phyloP scores from a whole-genome alignment of 2,329 filamentous ascomycete genomes.

The Sordariomycetes sp. region DNA sequence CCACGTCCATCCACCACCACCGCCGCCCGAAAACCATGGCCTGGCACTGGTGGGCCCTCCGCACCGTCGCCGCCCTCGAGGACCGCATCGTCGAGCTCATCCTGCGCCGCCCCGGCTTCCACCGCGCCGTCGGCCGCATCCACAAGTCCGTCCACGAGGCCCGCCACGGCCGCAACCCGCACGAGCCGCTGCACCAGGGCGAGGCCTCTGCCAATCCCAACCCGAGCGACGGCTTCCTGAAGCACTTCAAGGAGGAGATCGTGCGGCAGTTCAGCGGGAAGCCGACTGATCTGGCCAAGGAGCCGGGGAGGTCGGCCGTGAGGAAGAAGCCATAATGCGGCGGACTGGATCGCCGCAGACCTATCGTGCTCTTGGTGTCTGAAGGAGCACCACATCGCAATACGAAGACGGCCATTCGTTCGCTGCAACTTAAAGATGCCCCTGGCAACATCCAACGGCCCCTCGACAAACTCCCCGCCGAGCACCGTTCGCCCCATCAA shows the following conservation, averaged over 20 bases:
- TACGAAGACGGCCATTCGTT: too few species aligned
- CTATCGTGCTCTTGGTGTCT: too few species aligned
- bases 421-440: too few species aligned
- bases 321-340: constrained; percentile 4
- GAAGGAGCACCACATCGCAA: too few species aligned
- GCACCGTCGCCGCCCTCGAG: constrained; percentile 23
- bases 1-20: not conserved
- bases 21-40: constrained; percentile 15
- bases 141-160: constrained; percentile 39
- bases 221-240: constrained; percentile 23
- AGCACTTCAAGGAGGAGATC: constrained; percentile 40
- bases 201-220: constrained; percentile 37
- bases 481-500: too few species aligned
- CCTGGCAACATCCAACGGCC: too few species aligned
- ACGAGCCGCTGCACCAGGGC: constrained; percentile 39
- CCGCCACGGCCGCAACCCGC: constrained; percentile 37
- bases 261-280: constrained; percentile 38
- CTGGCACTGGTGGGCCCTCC: constrained; percentile 21
- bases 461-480: too few species aligned
- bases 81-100: constrained; percentile 21
- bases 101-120: constrained; percentile 40
- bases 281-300: constrained; percentile 22
- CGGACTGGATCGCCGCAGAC: too few species aligned
- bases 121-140: constrained; percentile 41
- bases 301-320: too few species aligned